Base-by-base conservation (phyloP, 352 stramenopile species). In the Globisporangium nodosum region DNA sequence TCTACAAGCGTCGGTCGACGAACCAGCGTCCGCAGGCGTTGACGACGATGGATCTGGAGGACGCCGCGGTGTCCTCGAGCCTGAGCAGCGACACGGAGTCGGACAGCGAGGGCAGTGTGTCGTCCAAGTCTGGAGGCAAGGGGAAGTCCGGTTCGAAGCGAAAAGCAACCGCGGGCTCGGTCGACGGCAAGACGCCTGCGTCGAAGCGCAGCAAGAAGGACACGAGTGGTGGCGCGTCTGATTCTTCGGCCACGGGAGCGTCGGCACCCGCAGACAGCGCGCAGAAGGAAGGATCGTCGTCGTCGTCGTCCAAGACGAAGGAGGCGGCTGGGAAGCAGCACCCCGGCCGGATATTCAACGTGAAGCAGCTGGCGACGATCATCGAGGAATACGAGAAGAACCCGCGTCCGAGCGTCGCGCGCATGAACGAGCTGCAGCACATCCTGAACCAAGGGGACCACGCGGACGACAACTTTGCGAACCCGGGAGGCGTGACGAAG, bases 361-460 rank as follows among this genome's bases (percentile, higher is more conserved):
- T 92, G 35, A 92, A 92, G 62, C 85, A 94, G 66, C 70, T 94
- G 8, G 80, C 80, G 21, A 89, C 78, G 42, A 88, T 94, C 40
- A 89, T 91, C 49, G 85, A 91, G 58, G 79, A 88, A 61, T 94
- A 92, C 56, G 85, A 92, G 64, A 88, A 90, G 68, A 92, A 88
- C 49, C 76, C 82, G 27, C 73, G 76, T 3, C 85, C 85, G 24
- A 87, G 65, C 42, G 68, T 76, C 15, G 58, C 75, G 27, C 81
- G 84, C 51, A 59, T 94, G 50, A 79, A 89, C 51, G 79, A 92
- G 56, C 62, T 94, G 39, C 66, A 88, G 54, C 73, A 76, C 49
- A 71, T 89, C 3, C 54, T 94, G 58, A 94, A 94, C 64, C 71
- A 84, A 56, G 70, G 71, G 39, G 81, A 90, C 50, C 80, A 91